These are phyloP conservation scores for Pontederia crassipes DNA, from an alignment of 176 grass and related monocot species.

Conservation along the genomic window DNA sequence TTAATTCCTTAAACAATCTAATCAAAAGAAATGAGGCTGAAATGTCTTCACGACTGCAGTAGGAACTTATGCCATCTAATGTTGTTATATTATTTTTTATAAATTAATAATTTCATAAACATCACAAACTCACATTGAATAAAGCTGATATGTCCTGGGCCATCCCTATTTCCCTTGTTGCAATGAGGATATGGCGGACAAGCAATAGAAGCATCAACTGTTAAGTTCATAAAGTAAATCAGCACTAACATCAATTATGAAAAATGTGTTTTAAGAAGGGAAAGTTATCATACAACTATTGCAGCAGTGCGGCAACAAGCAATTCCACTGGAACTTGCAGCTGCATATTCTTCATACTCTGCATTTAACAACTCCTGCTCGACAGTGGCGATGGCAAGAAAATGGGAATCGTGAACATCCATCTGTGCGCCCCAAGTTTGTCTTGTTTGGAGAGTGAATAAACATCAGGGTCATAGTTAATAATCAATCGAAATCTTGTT, in stretches of 20 bases:
- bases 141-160: slow-evolving; percentile 10
- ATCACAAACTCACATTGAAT: slow-evolving; percentile 11
- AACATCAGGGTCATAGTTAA: neutral
- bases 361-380: slow-evolving; percentile 10
- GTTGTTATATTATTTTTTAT: neutral
- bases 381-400: slow-evolving; percentile 13
- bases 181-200: slow-evolving; percentile 15
- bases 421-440: slow-evolving; percentile 17
- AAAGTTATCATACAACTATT: slow-evolving; percentile 1
- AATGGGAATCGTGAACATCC: slow-evolving; percentile 15
- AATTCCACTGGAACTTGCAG: slow-evolving; percentile 7
- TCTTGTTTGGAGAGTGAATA: neutral
- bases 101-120: neutral
- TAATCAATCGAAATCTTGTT: neutral
- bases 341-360: slow-evolving; percentile 20
- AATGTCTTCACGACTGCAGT: too few relatives aligned
- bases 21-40: too few relatives aligned
- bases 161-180: slow-evolving; percentile 9
- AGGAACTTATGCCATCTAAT: too few relatives aligned
- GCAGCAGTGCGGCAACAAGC: slow-evolving; percentile 12
- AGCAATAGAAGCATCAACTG: slow-evolving; percentile 16
- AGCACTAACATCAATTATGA: neutral
- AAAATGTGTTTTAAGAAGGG: neutral
- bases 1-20: too few relatives aligned
- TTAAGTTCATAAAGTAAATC: neutral